phyloP scores from a whole-genome alignment of 495 filamentous ascomycete genomes.

The Aspergillus campestris region DNA sequence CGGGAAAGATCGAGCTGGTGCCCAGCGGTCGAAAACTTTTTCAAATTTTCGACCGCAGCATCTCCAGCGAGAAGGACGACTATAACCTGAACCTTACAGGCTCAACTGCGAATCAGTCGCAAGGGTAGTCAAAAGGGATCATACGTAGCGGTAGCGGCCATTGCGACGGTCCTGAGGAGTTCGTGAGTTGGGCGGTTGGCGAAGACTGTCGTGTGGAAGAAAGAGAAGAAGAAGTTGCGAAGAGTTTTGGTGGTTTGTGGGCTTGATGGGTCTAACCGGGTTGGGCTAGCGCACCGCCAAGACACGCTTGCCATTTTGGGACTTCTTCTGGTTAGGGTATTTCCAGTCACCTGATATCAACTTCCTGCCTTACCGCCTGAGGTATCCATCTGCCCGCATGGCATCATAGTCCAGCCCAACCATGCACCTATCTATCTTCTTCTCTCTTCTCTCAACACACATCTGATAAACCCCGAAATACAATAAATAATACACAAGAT shows the following conservation, averaged over 20 bases:
- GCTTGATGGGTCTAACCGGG: background rate
- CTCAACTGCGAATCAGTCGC: slow-evolving; percentile 36
- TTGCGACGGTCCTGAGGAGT: slow-evolving; percentile 36
- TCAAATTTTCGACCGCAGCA: slow-evolving; percentile 29
- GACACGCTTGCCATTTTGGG: no score
- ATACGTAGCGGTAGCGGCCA: slow-evolving; percentile 55
- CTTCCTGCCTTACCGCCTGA: no score
- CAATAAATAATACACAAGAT: slow-evolving; percentile 17
- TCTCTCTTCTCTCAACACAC: no score
- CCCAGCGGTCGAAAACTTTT: slow-evolving; percentile 29
- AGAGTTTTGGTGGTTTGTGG: no score
- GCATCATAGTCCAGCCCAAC: no score
- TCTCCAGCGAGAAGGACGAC: slow-evolving; percentile 73
- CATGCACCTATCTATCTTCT: no score
- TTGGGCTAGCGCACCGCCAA: slow-evolving; percentile 6
- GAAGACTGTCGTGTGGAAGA: slow-evolving; percentile 31
- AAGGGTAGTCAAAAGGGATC: slow-evolving; percentile 35
- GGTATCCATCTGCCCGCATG: no score
- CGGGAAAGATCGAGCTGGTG: slow-evolving; percentile 78
- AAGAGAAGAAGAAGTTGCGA: slow-evolving; percentile 14
- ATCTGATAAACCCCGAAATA: background rate
- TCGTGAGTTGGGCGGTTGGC: slow-evolving; percentile 35
- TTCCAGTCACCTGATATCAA: no score
- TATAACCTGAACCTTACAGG: slow-evolving; percentile 54
- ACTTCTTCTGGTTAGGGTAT: no score